Conservation (phyloP, 192 early-diverging fungal species). For the Coemansia sp. region DNA sequence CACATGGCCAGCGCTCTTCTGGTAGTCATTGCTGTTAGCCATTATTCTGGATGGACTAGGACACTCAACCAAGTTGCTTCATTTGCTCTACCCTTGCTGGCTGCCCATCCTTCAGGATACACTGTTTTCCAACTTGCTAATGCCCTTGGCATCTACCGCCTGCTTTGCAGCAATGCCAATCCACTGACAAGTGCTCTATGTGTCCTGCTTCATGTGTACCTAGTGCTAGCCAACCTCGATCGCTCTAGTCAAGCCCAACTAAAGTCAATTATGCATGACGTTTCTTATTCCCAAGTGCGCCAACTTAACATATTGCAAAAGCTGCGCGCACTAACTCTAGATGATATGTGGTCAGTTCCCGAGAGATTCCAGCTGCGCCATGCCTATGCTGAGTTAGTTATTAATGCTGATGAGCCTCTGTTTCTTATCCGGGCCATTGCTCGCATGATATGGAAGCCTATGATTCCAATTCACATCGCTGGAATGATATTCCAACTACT, state of each 20-base stretch:
- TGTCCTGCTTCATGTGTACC: constrained; percentile 1
- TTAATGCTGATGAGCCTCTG: constrained; percentile 25
- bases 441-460: constrained; percentile 41
- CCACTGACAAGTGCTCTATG: not conserved
- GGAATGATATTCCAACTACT: constrained; percentile 5
- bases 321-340: constrained; percentile 20
- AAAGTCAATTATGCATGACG: not conserved
- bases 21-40: constrained; percentile 2
- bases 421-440: constrained; percentile 37
- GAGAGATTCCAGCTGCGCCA: constrained; percentile 16
- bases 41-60: not conserved
- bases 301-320: constrained; percentile 19
- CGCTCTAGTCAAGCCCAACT: constrained; percentile 3
- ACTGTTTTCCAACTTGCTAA: constrained; percentile 21
- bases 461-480: constrained; percentile 28
- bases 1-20: constrained; percentile 8
- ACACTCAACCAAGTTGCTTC: constrained; percentile 4
- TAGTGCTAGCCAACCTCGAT: constrained; percentile 23
- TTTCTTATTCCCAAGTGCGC: constrained; percentile 14
- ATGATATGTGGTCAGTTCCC: constrained; percentile 30
- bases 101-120: not conserved
- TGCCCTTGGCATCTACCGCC: constrained; percentile 18
- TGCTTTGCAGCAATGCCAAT: not conserved
- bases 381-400: constrained; percentile 24
- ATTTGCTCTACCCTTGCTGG: constrained; percentile 4